Evolutionary conservation across 208 protist species (phyloP).

Genomic region (Crithidia mellificae): DNA sequence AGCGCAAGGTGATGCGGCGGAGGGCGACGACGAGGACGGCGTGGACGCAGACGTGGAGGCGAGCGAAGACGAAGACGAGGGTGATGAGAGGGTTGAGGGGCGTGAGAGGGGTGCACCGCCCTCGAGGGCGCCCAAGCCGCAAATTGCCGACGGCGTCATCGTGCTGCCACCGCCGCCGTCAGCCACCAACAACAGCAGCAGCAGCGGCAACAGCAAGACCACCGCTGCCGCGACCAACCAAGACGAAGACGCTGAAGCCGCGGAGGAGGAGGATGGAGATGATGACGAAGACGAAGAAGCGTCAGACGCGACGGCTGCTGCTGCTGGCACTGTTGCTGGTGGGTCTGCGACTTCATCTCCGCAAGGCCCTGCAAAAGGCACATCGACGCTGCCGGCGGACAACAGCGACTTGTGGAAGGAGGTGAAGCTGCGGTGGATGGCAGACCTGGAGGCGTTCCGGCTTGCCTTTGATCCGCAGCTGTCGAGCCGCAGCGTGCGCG

Average conservation of each 20-base stretch:
- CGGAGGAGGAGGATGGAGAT: not conserved
- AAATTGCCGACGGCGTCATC: not conserved
- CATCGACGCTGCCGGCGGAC: not conserved
- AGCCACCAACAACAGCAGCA: not conserved
- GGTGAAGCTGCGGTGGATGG: conserved; percentile 41
- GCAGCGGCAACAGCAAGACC: not conserved
- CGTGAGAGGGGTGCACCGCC: no score
- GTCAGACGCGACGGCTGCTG: not conserved
- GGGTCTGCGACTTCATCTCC: no score
- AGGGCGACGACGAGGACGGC: not conserved
- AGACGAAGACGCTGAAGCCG: not conserved
- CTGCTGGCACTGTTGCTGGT: not conserved
- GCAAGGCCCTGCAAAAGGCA: not conserved
- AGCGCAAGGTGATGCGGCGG: not conserved
- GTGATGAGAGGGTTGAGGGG: not conserved
- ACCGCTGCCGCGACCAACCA: not conserved
- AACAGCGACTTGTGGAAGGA: conserved; percentile 29
- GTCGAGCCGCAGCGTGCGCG: not conserved
- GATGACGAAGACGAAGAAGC: not conserved
- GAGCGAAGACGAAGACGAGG: not conserved
- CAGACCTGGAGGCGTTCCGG: conserved; percentile 41
- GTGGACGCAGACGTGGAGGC: not conserved
- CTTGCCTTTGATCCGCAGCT: conserved; percentile 20
- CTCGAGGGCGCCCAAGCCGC: no score
- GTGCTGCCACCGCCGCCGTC: not conserved